Conservation (phyloP, 1,284 basidiomycete genomes). For the Polyporus tsugae region DNA sequence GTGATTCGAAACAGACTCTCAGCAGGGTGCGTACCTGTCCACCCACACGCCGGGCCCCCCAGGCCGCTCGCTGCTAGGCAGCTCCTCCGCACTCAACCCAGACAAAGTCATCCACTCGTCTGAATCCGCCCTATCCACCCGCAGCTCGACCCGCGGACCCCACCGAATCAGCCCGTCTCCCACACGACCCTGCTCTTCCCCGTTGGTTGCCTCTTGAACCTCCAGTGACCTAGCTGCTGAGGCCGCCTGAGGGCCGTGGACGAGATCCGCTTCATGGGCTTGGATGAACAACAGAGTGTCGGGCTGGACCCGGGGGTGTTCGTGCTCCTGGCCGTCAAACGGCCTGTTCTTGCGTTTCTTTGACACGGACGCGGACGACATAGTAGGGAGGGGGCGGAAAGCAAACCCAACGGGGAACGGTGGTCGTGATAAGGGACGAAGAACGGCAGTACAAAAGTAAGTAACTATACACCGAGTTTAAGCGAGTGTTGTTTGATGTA, state of each 20-base stretch:
- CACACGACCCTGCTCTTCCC: slow-evolving; percentile 25
- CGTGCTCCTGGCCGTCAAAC: slow-evolving; percentile 1
- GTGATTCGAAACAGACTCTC: slow-evolving; percentile 5
- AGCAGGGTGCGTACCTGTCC: slow-evolving; percentile 64
- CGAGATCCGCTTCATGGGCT: slow-evolving; percentile 73
- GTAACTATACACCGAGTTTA: background rate
- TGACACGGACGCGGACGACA: background rate
- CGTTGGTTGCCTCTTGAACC: slow-evolving; percentile 35
- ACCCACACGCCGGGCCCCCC: slow-evolving; percentile 51
- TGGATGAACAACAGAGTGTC: slow-evolving; percentile 57
- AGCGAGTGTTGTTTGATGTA: background rate
- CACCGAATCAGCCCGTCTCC: slow-evolving; percentile 58
- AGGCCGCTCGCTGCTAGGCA: background rate
- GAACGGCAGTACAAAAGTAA: background rate
- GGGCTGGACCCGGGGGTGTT: background rate
- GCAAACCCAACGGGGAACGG: background rate
- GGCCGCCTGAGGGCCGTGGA: slow-evolving; percentile 55
- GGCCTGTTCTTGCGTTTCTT: slow-evolving; percentile 17
- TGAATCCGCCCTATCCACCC: slow-evolving; percentile 13
- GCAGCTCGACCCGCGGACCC: slow-evolving; percentile 33
- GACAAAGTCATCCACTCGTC: slow-evolving; percentile 26
- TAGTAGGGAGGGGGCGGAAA: background rate
- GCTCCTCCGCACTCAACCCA: slow-evolving; percentile 14
- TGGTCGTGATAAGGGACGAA: background rate
- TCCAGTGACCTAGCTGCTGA: slow-evolving; percentile 59